Evolutionary conservation across 495 filamentous ascomycete species (phyloP).

Genomic region (Arthonia radiata): DNA sequence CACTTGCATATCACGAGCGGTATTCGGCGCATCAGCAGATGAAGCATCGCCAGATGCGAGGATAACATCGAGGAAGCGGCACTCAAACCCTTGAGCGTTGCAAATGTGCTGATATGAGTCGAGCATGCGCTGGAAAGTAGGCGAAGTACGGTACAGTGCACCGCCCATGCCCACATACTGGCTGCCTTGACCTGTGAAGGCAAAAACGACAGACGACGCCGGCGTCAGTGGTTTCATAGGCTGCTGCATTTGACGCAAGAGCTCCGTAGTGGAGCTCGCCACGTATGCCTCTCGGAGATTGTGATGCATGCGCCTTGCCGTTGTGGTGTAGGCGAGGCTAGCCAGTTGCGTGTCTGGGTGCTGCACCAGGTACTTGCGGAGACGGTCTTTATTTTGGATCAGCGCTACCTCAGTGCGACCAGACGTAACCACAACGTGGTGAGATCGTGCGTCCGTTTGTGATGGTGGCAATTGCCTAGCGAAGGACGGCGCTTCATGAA

Average conservation of each 20-base stretch:
- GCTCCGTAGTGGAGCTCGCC: too few species aligned
- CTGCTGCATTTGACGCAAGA: too few species aligned
- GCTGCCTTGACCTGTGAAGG: conserved; percentile 48
- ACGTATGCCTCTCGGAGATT: conserved; percentile 5
- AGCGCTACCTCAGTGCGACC: conserved; percentile 1
- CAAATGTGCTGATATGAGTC: conserved; percentile 44
- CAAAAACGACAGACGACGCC: too few species aligned
- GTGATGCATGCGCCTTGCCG: conserved; percentile 7
- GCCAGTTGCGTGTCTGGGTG: conserved; percentile 3
- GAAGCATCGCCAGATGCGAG: too few species aligned
- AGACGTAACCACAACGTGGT: conserved; percentile 1
- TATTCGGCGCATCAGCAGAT: too few species aligned
- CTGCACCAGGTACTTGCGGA: conserved; percentile 3
- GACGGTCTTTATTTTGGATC: conserved; percentile 1
- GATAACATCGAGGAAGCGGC: too few species aligned
- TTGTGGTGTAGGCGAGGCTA: conserved; percentile 8
- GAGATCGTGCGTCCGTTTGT: neutral
- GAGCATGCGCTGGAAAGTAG: conserved; percentile 42
- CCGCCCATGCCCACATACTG: conserved; percentile 46
- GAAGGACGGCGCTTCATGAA: neutral
- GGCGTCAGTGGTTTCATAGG: too few species aligned
- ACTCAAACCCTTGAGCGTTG: conserved; percentile 41
- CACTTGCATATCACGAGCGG: conserved; percentile 33
- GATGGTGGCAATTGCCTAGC: too few species aligned
- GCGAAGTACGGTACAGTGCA: conserved; percentile 37